Evolutionary conservation across 164 flowering plant species (phyloP), one percentile per base, ranked within the genome.

Genomic region (Buxus sempervirens): DNA sequence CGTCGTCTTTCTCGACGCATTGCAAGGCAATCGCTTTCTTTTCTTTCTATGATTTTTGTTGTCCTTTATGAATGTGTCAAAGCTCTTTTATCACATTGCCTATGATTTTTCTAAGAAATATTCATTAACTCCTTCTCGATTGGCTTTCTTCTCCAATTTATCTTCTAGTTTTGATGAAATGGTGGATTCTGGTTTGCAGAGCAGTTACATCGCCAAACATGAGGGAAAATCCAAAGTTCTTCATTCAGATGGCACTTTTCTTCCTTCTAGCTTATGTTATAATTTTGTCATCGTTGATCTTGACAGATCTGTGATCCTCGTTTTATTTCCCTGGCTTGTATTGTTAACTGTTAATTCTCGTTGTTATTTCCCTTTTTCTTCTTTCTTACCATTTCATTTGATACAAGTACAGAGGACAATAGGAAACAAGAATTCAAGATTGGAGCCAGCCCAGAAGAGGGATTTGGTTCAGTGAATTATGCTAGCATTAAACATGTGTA

Each of bases 161-260:
- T 63, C 32, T 64, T 20, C 22, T 41, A 23, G 62, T 26, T 41
- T 68, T 51, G 51, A 62, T 49, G 10, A 48, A 48, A 7, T 61
- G 36, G 15, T 24, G 15, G 22, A 5, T 71, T 76, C 41, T 73
- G 58, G 54, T 55, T 70, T 79, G 75, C 93, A 92, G 98, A 84
- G 91, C 99, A 15, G 97, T 93, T n/a, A 84, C 99, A 63, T 80
- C 99, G 42, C 96, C 97, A 56, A 88, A 86, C 82, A 78, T 95
- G 93, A 87, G 98, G 73, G 99, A 95, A 75, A 92, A 95, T 70
- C 99, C 99, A 1, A 92, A 84, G 83, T 86, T 95, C 77, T 87
- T 89, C 75, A 73, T 95, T 60, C 97, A 92, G 84, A 84, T 95
- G 67, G 93, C 90, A 36, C 65, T 95, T 63, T 90, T 90, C 86